Conservation (phyloP, 78 protist species). For the Planoprotostelium fungivorum region DNA sequence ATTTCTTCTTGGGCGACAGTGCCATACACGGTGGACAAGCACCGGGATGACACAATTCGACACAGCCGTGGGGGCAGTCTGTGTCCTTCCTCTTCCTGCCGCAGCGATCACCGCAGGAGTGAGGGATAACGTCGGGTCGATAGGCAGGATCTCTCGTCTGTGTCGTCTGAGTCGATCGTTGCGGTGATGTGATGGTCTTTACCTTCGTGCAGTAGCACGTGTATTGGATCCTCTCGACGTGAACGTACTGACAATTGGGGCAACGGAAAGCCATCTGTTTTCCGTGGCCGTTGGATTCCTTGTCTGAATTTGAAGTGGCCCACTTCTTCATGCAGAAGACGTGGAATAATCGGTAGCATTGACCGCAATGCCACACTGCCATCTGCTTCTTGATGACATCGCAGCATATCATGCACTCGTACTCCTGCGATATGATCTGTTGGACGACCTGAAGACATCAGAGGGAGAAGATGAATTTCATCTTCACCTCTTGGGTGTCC, state of each 20-base stretch:
- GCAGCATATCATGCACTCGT: conserved; percentile 75
- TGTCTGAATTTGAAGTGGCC: conserved; percentile 18
- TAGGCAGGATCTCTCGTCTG: conserved; percentile 18
- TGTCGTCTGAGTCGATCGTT: background rate
- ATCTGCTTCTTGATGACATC: conserved; percentile 26
- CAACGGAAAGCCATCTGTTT: conserved; percentile 50
- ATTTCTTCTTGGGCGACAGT: conserved; percentile 25
- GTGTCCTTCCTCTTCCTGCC: conserved; percentile 39
- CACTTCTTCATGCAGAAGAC: conserved; percentile 48
- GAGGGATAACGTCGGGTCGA: conserved; percentile 31
- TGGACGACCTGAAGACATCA: background rate
- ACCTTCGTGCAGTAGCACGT: conserved; percentile 54
- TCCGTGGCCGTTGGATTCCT: background rate
- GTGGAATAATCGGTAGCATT: conserved; percentile 66
- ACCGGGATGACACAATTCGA: conserved; percentile 66
- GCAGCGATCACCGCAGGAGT: conserved; percentile 57
- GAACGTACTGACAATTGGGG: conserved; percentile 41
- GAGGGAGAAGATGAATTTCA: background rate
- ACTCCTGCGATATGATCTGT: background rate
- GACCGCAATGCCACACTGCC: conserved; percentile 25
- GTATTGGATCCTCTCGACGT: background rate
- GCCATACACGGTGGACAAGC: conserved; percentile 59
- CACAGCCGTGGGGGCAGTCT: conserved; percentile 58
- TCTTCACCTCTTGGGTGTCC: background rate
- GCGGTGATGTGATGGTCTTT: background rate